A percentile compares a stretch with the other conserved stretches of the same genome.
Evolutionary conservation across 1,284 basidiomycete species (phyloP).

Genomic region (Ceratobasidium sp.): DNA sequence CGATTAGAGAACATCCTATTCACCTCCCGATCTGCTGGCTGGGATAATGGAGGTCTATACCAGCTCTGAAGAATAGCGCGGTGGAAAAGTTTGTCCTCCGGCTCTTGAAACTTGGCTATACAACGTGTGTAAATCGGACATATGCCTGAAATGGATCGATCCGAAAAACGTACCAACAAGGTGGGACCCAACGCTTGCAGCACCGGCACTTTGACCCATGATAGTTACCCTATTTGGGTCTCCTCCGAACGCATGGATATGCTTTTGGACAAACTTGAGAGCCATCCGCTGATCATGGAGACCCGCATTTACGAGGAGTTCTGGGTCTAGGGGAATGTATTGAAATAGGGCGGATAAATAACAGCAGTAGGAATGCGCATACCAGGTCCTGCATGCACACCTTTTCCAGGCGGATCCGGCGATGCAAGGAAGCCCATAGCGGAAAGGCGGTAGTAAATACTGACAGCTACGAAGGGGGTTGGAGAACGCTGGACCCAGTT

Average conservation of each 20-base stretch:
- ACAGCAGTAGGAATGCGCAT: background rate
- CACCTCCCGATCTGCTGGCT: constrained; percentile 37
- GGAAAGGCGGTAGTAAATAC: constrained; percentile 40
- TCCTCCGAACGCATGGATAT: constrained; percentile 48
- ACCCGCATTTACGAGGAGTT: constrained; percentile 59
- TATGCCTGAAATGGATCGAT: background rate
- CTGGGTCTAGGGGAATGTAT: constrained; percentile 7
- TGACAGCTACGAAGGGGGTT: constrained; percentile 46
- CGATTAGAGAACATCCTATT: background rate
- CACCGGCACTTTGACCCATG: constrained; percentile 41
- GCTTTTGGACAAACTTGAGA: constrained; percentile 47
- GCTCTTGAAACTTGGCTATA: constrained; percentile 11
- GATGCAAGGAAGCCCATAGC: constrained; percentile 39
- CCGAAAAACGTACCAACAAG: constrained; percentile 8
- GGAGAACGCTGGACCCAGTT: constrained; percentile 53
- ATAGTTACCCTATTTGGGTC: constrained; percentile 44
- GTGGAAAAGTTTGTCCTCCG: constrained; percentile 34
- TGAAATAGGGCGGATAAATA: background rate
- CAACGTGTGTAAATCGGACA: too few relatives aligned
- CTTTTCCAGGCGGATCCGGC: constrained; percentile 50
- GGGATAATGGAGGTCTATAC: constrained; percentile 38
- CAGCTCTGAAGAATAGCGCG: constrained; percentile 41
- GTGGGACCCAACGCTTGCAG: constrained; percentile 37
- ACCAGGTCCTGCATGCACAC: constrained; percentile 48
- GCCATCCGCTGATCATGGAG: constrained; percentile 63